A percentile compares a stretch with the other conserved stretches of the same genome.
Conservation (phyloP, 805 yeast species). For the Maudiozyma turicensis region DNA sequence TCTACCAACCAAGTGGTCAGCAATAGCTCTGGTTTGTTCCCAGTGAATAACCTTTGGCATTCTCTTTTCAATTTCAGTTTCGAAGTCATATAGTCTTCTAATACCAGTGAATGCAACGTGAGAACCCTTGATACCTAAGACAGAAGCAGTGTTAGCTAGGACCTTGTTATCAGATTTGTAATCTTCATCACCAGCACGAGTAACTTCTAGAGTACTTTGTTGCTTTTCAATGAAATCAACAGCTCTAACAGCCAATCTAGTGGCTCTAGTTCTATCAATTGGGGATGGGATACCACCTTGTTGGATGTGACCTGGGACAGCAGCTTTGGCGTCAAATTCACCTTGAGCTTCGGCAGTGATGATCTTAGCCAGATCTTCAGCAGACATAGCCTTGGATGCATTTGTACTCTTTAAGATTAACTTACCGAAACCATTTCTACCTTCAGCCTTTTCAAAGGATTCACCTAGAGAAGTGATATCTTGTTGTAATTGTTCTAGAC, state of each 20-base stretch:
- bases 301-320: constrained; percentile 80
- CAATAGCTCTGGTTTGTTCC: constrained; percentile 63
- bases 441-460: constrained; percentile 51
- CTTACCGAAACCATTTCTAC: constrained; percentile 60
- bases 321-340: constrained; percentile 67
- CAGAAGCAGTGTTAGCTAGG: constrained; percentile 54
- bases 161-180: constrained; percentile 26
- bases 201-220: constrained; percentile 19
- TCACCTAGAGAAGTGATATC: constrained; percentile 56
- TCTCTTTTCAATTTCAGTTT: constrained; percentile 71
- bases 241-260: constrained; percentile 60
- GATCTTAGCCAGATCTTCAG: constrained; percentile 63
- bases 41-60: constrained; percentile 87
- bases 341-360: constrained; percentile 51
- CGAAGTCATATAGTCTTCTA: constrained; percentile 71
- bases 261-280: constrained; percentile 67
- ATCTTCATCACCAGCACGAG: constrained; percentile 26
- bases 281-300: constrained; percentile 75
- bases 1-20: constrained; percentile 80
- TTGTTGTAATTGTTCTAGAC: constrained; percentile 48
- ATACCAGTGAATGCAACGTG: constrained; percentile 68
- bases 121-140: constrained; percentile 73
- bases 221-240: constrained; percentile 53
- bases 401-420: constrained; percentile 57
- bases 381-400: constrained; percentile 60